Evolutionary conservation across 192 early-diverging fungal genomes (phyloP), one percentile per base, ranked within the genome.

Genomic region (Lobosporangium transversale): DNA sequence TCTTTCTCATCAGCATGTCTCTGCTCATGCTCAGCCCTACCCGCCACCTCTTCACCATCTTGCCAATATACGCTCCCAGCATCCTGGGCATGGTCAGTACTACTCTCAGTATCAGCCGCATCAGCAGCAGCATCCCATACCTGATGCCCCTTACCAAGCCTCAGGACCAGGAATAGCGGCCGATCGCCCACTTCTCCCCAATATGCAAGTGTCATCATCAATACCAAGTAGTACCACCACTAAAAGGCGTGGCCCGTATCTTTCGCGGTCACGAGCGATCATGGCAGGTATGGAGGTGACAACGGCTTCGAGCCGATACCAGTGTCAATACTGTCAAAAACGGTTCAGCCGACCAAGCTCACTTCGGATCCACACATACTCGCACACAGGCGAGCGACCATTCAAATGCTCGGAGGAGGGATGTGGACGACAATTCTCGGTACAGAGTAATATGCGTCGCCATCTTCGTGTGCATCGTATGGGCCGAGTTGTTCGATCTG

Each of bases 381-480:
- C 90, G 0, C 92, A 94, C 45, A 93, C 92, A 5, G 91, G 91
- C 1, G 91, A 94, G 62, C 89, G 89, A 47, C 92, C 92, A 1
- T 86, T 89, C 70, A 78, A 84, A 21, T 94, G 92, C 53, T 62
- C 65, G 0, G 83, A 84, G 51, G 82, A 82, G 27, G 85, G 89
- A 4, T 94, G 92, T 67, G 83, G 81, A 6, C 84, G 89, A 32
- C 76, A 82, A 33, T 94, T 94, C 62, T 88, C 89, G 29, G 91
- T 93, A 11, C 81, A 85, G 43, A 91, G 89, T 63, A 94, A 94
- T 43, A 80, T 91, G 85, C 85, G 90, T 9, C 84, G 92, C n/a
- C 92, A 94, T 79, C 35, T 85, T 47, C 66, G 85, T 31, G 83
- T 85, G 9, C 86, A 88, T 80, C 66, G 82, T 35, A 23, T 85